Conservation (phyloP, 768 basidiomycete genomes). For the Mycena rosella region DNA sequence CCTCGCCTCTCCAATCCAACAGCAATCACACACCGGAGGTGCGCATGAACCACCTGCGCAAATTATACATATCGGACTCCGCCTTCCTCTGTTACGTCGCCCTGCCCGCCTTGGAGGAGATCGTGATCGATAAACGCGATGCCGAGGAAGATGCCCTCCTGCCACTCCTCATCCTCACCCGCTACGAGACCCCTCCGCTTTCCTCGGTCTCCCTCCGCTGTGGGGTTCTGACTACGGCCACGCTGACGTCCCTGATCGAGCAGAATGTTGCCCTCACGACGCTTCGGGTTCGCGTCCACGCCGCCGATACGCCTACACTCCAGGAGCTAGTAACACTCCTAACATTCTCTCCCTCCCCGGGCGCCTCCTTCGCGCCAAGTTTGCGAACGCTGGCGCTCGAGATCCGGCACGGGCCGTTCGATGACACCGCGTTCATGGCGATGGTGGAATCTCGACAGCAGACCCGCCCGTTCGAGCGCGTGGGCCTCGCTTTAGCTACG, state of each 20-base stretch:
- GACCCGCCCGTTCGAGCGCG: neutral
- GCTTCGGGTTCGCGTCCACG: neutral
- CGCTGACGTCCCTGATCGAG: neutral
- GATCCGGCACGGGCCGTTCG: neutral
- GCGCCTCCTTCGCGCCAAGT: neutral
- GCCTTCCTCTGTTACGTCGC: neutral
- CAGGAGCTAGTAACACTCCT: neutral
- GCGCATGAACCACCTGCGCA: neutral
- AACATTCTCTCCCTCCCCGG: neutral
- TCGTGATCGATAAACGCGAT: neutral
- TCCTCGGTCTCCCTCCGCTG: neutral
- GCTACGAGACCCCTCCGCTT: neutral
- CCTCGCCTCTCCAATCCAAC: neutral
- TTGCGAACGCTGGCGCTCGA: neutral
- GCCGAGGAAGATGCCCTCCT: neutral
- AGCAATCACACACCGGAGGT: neutral
- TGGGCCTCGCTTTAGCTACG: neutral
- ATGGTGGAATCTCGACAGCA: neutral
- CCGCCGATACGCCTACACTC: neutral
- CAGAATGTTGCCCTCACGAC: neutral
- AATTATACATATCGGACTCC: neutral
- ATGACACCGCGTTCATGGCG: neutral
- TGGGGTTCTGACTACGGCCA: neutral
- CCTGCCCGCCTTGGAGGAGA: neutral
- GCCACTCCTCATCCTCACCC: neutral